A percentile compares a stretch with the other conserved stretches of the same genome.
These are phyloP conservation scores for Perkinsus olseni DNA, from an alignment of 169 alveolate genomes.

Conservation along the genomic window DNA sequence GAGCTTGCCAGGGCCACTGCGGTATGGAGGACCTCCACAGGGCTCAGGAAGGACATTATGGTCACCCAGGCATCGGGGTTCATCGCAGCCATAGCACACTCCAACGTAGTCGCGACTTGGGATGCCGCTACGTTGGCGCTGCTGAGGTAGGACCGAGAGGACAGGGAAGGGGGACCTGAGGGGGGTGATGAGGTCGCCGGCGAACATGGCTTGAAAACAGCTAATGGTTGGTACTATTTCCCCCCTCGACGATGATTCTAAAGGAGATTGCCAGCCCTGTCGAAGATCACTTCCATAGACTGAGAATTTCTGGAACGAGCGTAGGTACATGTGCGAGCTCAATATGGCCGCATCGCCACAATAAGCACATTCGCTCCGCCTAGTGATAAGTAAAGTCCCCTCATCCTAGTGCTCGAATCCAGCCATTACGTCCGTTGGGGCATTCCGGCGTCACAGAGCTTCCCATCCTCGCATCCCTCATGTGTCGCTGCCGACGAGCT, in stretches of 20 bases:
- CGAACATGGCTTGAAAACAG: not conserved
- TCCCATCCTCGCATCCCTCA: not conserved
- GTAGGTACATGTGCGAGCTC: too few relatives aligned
- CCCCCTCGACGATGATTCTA: too few relatives aligned
- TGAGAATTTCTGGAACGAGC: too few relatives aligned
- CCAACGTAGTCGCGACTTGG: not conserved
- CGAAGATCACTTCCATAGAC: too few relatives aligned
- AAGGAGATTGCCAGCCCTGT: too few relatives aligned
- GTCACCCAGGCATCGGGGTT: not conserved
- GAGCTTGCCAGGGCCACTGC: not conserved
- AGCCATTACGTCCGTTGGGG: too few relatives aligned
- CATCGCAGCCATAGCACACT: not conserved
- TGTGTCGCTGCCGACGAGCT: not conserved
- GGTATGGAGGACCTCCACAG: not conserved
- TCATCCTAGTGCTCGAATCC: too few relatives aligned
- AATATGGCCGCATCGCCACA: too few relatives aligned
- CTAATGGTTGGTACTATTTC: too few relatives aligned
- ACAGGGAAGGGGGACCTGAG: not conserved
- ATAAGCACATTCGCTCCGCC: too few relatives aligned
- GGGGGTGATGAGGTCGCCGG: not conserved
- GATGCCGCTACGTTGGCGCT: not conserved
- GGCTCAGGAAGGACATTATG: not conserved
- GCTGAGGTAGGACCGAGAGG: not conserved
- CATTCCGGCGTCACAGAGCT: too few relatives aligned
- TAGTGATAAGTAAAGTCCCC: too few relatives aligned